Evolutionary conservation across 495 filamentous ascomycete genomes (phyloP), one percentile per base, ranked within the genome.

Genomic region (Penicillium tannophilum): DNA sequence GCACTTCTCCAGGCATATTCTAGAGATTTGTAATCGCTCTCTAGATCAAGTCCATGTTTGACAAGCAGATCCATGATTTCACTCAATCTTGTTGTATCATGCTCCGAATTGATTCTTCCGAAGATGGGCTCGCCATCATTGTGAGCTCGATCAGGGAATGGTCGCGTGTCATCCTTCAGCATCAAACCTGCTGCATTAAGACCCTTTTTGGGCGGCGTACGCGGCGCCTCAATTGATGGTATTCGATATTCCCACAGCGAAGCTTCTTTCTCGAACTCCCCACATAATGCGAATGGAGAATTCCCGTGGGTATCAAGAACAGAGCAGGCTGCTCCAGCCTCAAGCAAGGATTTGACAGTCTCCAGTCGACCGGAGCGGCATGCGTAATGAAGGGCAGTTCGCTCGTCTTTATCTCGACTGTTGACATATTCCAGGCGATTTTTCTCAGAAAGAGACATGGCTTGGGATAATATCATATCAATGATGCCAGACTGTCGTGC

Each of bases 311-410:
- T 39, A n/a, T 52, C 49, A 35, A 52, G 33, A 35, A 39, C n/a
- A 35, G 36, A 11, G 7, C 28, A n/a, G 41, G 50, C 58, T 36
- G 58, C 62, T n/a, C 55, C 64, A 26, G 62, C 58, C 28, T 59
- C 52, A 11, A 67, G 45, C 41, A 67, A 28, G 14, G 49, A 12
- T 20, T 56, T 14, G 19, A 66, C 63, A 1, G 51, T 64, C 54
- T 67, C 62, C 7, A 52, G 58, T 33, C 58, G 64, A 26, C 64
- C 58, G 19, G 63, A 56, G 17, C 51, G 54, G 54, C 63, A 68
- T 36, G 63, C 59, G 47, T 60, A 59, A 48, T 68, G 65, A 48
- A 68, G 60, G 4, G 63, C 59, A 36, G 62, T 39, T 23, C 43
- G 26, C 30, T 59, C 62, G 19, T 60, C 56, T 52, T 20, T 30